Evolutionary conservation across 2,329 filamentous ascomycete genomes (phyloP).

Genomic region (Fonsecaea nubica): DNA sequence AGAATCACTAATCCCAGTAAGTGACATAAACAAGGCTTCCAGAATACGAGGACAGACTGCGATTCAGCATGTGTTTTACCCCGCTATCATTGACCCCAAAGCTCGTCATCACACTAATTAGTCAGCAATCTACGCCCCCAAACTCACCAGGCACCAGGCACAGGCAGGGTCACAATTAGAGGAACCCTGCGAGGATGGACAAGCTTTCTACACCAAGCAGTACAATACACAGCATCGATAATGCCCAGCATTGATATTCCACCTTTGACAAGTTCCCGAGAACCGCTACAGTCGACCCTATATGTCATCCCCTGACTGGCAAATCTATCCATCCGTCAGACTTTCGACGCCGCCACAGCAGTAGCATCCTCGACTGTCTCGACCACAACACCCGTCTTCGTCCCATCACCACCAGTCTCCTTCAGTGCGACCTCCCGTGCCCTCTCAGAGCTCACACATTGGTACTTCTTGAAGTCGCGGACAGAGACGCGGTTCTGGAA

Average conservation of each 20-base stretch:
- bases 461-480: slow-evolving; percentile 28
- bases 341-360: background rate
- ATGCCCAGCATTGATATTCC: no score
- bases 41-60: background rate
- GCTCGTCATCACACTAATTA: background rate
- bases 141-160: background rate
- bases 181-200: no score
- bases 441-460: slow-evolving; percentile 26
- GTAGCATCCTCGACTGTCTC: slow-evolving; percentile 25
- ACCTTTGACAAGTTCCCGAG: no score
- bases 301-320: background rate
- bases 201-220: no score
- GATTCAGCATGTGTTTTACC: background rate
- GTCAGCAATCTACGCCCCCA: background rate
- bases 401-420: slow-evolving; percentile 11
- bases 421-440: slow-evolving; percentile 24
- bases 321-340: background rate
- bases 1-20: slow-evolving; percentile 31
- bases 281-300: no score
- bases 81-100: background rate
- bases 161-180: no score
- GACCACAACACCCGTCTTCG: slow-evolving; percentile 6
- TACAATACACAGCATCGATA: no score
- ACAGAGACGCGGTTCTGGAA: slow-evolving; percentile 36
- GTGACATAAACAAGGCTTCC: slow-evolving; percentile 4